phyloP scores from a whole-genome alignment of 208 protist species.

The Leishmania tropica region DNA sequence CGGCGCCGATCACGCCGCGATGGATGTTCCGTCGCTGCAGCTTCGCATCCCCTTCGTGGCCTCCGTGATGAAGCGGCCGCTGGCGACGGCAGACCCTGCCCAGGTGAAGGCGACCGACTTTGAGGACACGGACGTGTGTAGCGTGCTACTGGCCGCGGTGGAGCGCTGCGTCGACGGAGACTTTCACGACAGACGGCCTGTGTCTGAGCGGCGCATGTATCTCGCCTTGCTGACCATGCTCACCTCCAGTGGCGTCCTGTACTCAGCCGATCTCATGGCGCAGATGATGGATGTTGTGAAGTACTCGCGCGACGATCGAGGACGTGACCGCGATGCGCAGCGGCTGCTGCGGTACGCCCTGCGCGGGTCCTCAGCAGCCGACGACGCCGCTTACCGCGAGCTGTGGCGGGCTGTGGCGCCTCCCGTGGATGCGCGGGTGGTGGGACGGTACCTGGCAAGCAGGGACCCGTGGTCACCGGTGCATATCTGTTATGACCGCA shows the following conservation, averaged over 20 bases:
- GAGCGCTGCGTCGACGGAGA: slow-evolving; percentile 72
- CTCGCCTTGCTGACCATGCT: slow-evolving; percentile 81
- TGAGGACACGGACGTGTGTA: slow-evolving; percentile 81
- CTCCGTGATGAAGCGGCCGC: slow-evolving; percentile 65
- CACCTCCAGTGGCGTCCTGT: slow-evolving; percentile 79
- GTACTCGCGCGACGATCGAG: slow-evolving; percentile 56
- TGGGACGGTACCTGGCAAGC: slow-evolving; percentile 78
- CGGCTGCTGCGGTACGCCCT: slow-evolving; percentile 79
- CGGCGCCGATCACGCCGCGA: slow-evolving; percentile 62
- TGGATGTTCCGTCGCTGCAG: slow-evolving; percentile 69
- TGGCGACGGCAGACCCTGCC: slow-evolving; percentile 26
- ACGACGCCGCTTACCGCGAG: slow-evolving; percentile 57
- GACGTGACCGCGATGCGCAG: slow-evolving; percentile 68
- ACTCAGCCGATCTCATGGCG: slow-evolving; percentile 77
- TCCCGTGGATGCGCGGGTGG: slow-evolving; percentile 67
- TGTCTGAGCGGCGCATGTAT: slow-evolving; percentile 75
- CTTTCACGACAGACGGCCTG: slow-evolving; percentile 56
- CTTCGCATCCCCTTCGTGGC: slow-evolving; percentile 79
- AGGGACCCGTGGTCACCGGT: slow-evolving; percentile 69
- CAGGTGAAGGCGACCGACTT: slow-evolving; percentile 53
- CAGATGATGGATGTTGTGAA: slow-evolving; percentile 91
- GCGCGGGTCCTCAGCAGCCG: slow-evolving; percentile 57
- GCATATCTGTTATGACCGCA: slow-evolving; percentile 67
- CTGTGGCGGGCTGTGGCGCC: slow-evolving; percentile 60
- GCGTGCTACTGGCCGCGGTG: slow-evolving; percentile 73